Evolutionary conservation across 352 stramenopile species (phyloP).

Genomic region (Thalassiosira livingstoniorum): DNA sequence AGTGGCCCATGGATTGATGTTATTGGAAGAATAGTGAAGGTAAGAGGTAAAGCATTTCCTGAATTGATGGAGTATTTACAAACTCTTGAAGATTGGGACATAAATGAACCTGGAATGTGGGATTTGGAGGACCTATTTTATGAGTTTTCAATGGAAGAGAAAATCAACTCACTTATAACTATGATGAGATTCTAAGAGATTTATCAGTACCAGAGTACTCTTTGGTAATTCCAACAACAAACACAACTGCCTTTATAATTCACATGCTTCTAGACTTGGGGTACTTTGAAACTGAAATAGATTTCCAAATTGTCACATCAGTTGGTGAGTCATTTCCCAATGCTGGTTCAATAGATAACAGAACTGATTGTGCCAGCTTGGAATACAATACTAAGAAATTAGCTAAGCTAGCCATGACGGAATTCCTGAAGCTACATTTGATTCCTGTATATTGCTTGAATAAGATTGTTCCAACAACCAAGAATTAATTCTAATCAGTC

Average conservation of each 20-base stretch:
- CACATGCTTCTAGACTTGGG: conserved; percentile 54
- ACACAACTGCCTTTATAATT: conserved; percentile 40
- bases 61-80: conserved; percentile 18
- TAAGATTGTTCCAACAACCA: conserved; percentile 29
- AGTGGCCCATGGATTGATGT: conserved; percentile 27
- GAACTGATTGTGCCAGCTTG: neutral
- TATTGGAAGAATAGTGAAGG: conserved; percentile 1
- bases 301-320: conserved; percentile 16
- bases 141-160: neutral
- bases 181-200: neutral
- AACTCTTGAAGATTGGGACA: neutral
- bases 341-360: conserved; percentile 32
- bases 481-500: conserved; percentile 21
- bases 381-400: conserved; percentile 9
- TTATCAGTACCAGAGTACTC: conserved; percentile 52
- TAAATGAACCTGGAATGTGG: neutral
- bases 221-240: conserved; percentile 26
- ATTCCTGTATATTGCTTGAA: conserved; percentile 35
- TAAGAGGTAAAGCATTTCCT: conserved; percentile 2
- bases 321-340: conserved; percentile 22
- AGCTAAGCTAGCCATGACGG: conserved; percentile 14
- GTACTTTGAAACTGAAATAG: conserved; percentile 53
- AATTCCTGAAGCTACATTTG: conserved; percentile 33
- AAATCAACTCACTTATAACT: neutral
- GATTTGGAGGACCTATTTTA: conserved; percentile 5